These are phyloP conservation scores for Globisporangium recalcitrans DNA, from an alignment of 352 stramenopile genomes.

Conservation along the genomic window DNA sequence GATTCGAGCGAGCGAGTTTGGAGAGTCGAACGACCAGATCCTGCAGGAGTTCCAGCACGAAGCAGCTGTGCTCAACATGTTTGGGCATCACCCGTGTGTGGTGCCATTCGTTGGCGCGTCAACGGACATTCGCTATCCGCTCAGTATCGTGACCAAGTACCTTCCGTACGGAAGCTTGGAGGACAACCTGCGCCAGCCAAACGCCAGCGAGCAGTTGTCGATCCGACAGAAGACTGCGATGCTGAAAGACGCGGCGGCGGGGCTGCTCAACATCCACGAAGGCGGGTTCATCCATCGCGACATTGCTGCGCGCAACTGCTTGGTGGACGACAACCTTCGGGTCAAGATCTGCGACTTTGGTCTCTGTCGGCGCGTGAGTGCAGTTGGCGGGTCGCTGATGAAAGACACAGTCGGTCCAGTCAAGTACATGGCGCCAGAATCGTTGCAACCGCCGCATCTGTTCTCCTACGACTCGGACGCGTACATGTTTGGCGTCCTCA, in stretches of 20 bases:
- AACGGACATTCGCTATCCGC: conserved; percentile 57
- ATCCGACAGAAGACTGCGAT: conserved; percentile 50
- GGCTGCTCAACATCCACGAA: conserved; percentile 82
- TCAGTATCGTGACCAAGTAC: conserved; percentile 72
- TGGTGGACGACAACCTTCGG: conserved; percentile 53
- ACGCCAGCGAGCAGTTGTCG: conserved; percentile 23
- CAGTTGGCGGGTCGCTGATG: conserved; percentile 49
- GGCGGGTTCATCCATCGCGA: conserved; percentile 81
- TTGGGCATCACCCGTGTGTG: conserved; percentile 76
- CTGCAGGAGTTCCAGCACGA: conserved; percentile 82
- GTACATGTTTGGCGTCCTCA: conserved; percentile 83
- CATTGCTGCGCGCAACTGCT: conserved; percentile 71
- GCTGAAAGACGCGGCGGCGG: conserved; percentile 65
- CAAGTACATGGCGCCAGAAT: conserved; percentile 85
- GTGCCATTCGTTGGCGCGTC: conserved; percentile 78
- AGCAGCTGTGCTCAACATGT: conserved; percentile 74
- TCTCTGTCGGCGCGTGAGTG: conserved; percentile 59
- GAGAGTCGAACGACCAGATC: conserved; percentile 68
- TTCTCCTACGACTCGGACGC: conserved; percentile 77
- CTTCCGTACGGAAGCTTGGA: conserved; percentile 68
- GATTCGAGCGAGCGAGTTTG: conserved; percentile 68
- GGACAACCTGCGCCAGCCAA: conserved; percentile 49
- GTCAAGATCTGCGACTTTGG: conserved; percentile 83
- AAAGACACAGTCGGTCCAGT: conserved; percentile 61
- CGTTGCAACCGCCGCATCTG: conserved; percentile 59